These are phyloP conservation scores for Prosopis cineraria DNA, from an alignment of 306 rosid genomes.

Conservation along the genomic window DNA sequence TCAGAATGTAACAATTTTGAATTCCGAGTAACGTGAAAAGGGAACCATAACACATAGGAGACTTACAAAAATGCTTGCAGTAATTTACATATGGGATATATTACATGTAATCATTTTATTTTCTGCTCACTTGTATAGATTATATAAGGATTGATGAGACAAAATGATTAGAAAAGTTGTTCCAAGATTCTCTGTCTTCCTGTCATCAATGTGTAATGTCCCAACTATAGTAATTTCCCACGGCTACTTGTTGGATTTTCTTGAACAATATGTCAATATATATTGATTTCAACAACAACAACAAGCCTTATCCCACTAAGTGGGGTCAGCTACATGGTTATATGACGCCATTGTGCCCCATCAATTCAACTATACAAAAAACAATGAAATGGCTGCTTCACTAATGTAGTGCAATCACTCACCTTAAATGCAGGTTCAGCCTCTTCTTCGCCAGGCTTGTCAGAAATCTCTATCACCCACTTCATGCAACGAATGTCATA, in stretches of 20 bases:
- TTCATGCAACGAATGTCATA: constrained; percentile 37
- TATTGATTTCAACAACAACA: no score
- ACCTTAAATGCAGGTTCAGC: constrained; percentile 96
- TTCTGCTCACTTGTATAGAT: not conserved
- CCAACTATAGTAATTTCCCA: constrained; percentile 7
- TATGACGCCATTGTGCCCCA: no score
- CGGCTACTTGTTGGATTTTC: not conserved
- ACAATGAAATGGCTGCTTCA: constrained; percentile 18
- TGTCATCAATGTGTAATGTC: not conserved
- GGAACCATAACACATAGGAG: not conserved
- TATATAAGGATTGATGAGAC: not conserved
- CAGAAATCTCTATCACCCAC: constrained; percentile 99
- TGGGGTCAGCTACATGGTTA: no score
- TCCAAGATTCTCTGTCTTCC: not conserved
- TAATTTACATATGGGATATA: not conserved
- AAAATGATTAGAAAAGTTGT: not conserved
- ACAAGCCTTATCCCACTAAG: no score
- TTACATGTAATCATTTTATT: not conserved
- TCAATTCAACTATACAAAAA: constrained; percentile 4
- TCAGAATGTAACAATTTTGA: not conserved
- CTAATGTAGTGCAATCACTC: constrained; percentile 35
- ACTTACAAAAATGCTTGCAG: no score
- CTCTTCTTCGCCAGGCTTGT: constrained; percentile 90
- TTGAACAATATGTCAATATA: not conserved
- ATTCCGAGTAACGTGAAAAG: not conserved